Percentiles rank a stretch among this genome's conserved stretches.
phyloP scores from a whole-genome alignment of 306 rosid genomes.

The Prunus fruticosa region DNA sequence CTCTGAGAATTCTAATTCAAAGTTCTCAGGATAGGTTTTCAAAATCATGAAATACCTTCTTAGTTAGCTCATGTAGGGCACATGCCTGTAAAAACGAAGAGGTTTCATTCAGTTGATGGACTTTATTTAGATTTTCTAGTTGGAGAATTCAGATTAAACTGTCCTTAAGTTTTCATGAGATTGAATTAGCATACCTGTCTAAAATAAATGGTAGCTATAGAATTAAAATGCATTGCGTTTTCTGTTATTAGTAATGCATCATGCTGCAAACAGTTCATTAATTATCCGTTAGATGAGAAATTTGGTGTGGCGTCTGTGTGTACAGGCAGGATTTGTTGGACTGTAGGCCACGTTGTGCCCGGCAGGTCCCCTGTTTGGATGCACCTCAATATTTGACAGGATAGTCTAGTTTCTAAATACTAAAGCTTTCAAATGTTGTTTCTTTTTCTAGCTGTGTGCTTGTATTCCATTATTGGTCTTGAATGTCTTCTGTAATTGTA shows the following conservation, averaged over 20 bases:
- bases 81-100: constrained; percentile 50
- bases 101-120: constrained; percentile 1
- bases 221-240: constrained; percentile 73
- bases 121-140: neutral
- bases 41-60: constrained; percentile 42
- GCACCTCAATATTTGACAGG: no score
- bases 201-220: constrained; percentile 55
- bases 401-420: no score
- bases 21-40: constrained; percentile 46
- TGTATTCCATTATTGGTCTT: no score
- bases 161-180: neutral
- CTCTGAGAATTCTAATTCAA: constrained; percentile 49
- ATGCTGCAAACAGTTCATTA: constrained; percentile 43
- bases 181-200: constrained; percentile 50
- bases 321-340: no score
- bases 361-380: no score
- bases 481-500: no score
- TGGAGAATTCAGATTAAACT: constrained; percentile 1
- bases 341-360: no score
- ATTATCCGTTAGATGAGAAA: neutral
- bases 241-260: constrained; percentile 55
- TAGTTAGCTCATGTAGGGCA: constrained; percentile 44
- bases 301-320: neutral
- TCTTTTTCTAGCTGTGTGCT: no score
- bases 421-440: no score